Base-by-base conservation (phyloP, 2,329 filamentous ascomycete genomes). In the Sclerotiophoma versabilis region DNA sequence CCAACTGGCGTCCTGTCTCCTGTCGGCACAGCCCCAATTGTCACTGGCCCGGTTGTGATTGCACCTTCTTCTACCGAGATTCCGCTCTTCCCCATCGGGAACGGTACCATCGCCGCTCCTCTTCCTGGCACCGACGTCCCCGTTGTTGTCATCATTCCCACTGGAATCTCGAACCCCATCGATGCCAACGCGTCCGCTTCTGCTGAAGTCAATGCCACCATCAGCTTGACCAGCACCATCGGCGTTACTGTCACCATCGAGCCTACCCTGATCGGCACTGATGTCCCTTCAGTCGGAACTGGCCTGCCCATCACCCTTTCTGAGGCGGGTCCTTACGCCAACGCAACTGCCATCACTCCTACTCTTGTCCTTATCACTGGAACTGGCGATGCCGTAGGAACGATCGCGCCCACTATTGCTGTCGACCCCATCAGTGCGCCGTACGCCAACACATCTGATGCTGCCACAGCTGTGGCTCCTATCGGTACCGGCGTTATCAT, bases 321-420 rank as follows among this genome's bases (percentile, higher is more conserved):
- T 7, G 51, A 42, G 20, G 39, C 15, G 23, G 45, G 38, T 5
- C 22, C 43, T 4, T 61, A 38, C 25, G 30, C 43, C 30, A 61
- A 61, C 43, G 54, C 32, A 8, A 61, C 49, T 19, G 42, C 41
- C 15, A 46, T 44, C 38, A 26, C 44, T 10, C 54, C 58, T n/a
- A 52, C 56, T 8, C 29, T 52, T 26, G 14, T 57, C 14, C 36
- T 49, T 20, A 37, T 46, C 4, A 60, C 53, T 19, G 57, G 41
- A 34, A 52, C 56, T 15, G 56, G 52, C 22, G 33, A 36, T 7
- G 36, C 27, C 14, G 23, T 49, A 12, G 43, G 36, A 11, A 59
- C 53, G 4, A 46, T 49, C 29, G 22, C 12, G 5, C 41, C 47
- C 11, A 45, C 49, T 7, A 25, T 41, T 11, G 10, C 20, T 8